phyloP scores from a whole-genome alignment of 441 rosid species.

The Dalechampia spathulata region DNA sequence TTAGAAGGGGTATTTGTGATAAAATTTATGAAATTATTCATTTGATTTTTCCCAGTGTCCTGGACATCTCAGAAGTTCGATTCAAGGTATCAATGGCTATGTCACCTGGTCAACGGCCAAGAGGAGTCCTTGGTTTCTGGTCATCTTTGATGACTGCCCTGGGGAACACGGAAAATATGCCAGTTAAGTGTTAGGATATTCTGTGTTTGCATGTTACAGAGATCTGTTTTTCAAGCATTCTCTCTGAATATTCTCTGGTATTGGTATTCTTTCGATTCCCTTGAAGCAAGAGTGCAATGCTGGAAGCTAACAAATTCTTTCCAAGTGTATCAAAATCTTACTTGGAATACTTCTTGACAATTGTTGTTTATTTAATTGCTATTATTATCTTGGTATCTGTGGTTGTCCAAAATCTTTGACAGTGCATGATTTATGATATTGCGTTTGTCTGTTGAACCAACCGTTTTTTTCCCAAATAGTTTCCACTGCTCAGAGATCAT shows the following conservation, averaged over 20 bases:
- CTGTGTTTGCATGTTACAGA: background rate
- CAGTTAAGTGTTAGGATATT: conserved; percentile 47
- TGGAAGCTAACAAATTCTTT: background rate
- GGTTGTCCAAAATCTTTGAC: background rate
- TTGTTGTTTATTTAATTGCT: background rate
- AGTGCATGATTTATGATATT: background rate
- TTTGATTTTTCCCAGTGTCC: no score
- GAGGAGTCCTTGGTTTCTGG: conserved; percentile 99
- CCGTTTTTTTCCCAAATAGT: background rate
- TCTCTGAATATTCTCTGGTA: conserved; percentile 5
- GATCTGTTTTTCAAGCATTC: background rate
- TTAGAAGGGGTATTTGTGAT: conserved; percentile 3
- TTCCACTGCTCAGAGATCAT: background rate
- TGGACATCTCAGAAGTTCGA: conserved; percentile 86
- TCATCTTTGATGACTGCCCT: conserved; percentile 97
- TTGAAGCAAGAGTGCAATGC: conserved; percentile 7
- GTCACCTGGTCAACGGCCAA: conserved; percentile 97
- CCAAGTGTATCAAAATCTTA: background rate
- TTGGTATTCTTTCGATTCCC: background rate
- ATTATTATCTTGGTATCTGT: background rate
- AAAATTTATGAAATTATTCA: conserved; percentile 16
- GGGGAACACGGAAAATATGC: conserved; percentile 98
- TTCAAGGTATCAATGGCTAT: conserved; percentile 90
- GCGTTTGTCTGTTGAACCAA: background rate
- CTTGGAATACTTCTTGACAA: background rate